These are phyloP conservation scores for Yamadazyma friedrichii DNA, from an alignment of 1,139 yeast genomes.

Conservation along the genomic window DNA sequence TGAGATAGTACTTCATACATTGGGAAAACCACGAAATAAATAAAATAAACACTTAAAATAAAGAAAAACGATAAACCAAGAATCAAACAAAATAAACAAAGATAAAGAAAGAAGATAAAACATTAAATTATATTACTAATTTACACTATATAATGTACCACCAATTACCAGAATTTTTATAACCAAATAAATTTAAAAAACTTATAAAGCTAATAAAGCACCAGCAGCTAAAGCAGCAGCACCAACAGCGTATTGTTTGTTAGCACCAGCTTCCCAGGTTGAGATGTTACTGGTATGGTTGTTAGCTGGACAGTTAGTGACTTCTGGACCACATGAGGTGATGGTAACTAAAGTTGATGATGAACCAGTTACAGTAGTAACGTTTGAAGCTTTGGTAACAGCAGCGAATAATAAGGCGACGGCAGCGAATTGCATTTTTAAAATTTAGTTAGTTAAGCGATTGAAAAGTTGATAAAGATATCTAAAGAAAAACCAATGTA, in stretches of 20 bases:
- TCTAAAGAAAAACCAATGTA: neutral
- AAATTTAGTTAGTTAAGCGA: slow-evolving; percentile 14
- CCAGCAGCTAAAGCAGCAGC: slow-evolving; percentile 52
- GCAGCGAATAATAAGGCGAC: slow-evolving; percentile 46
- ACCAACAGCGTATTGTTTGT: slow-evolving; percentile 42
- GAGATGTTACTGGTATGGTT: slow-evolving; percentile 33
- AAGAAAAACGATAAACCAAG: neutral
- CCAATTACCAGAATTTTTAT: slow-evolving; percentile 7
- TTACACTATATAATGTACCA: slow-evolving; percentile 13
- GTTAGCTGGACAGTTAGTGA: slow-evolving; percentile 43
- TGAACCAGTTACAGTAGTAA: slow-evolving; percentile 35
- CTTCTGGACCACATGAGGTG: slow-evolving; percentile 39
- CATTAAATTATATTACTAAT: slow-evolving; percentile 11
- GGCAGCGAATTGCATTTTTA: slow-evolving; percentile 44
- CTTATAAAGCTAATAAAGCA: slow-evolving; percentile 53
- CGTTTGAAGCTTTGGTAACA: slow-evolving; percentile 37
- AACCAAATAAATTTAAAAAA: slow-evolving; percentile 6
- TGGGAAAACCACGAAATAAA: neutral
- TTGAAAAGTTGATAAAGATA: slow-evolving; percentile 16
- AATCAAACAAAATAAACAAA: neutral
- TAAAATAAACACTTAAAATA: neutral
- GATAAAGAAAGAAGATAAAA: neutral
- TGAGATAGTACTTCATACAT: too few relatives aligned
- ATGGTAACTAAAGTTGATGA: slow-evolving; percentile 38
- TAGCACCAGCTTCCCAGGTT: slow-evolving; percentile 38